These are phyloP conservation scores for Solanum hybrid DNA, from an alignment of 305 asterid genomes.

Conservation along the genomic window DNA sequence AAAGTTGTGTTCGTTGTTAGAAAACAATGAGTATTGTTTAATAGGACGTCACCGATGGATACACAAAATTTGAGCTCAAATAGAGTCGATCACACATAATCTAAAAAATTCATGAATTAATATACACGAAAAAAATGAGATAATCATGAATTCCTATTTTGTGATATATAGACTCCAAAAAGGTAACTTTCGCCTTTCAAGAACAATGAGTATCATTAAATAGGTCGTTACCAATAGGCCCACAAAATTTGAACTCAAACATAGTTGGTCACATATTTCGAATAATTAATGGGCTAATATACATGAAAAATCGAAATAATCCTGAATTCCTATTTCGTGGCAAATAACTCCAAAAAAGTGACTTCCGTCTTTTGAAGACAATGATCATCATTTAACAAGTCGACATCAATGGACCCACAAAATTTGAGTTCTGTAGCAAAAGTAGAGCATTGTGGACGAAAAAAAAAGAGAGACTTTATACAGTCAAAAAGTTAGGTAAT, in stretches of 20 bases:
- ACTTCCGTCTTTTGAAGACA: too few species aligned
- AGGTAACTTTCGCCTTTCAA: fast-evolving
- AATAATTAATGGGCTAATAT: neutral
- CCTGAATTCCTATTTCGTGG: neutral
- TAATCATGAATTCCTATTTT: neutral
- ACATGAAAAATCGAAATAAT: fast-evolving
- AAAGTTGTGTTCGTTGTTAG: neutral
- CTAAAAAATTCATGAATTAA: neutral
- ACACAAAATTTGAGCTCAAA: neutral
- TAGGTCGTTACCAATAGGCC: neutral
- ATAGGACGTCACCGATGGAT: neutral
- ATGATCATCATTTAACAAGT: too few species aligned
- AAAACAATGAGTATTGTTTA: neutral
- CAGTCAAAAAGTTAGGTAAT: neutral
- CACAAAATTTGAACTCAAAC: neutral
- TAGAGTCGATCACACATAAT: neutral
- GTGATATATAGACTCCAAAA: neutral
- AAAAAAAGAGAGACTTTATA: neutral
- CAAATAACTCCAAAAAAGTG: too few species aligned
- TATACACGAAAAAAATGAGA: neutral
- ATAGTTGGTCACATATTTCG: neutral
- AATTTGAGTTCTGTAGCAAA: too few species aligned
- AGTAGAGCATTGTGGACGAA: neutral
- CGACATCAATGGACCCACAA: neutral
- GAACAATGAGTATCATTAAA: neutral